Percentiles rank a stretch among this genome's conserved stretches.
These are phyloP conservation scores for Pythium angustatum DNA, from an alignment of 352 stramenopile genomes.

Conservation along the genomic window DNA sequence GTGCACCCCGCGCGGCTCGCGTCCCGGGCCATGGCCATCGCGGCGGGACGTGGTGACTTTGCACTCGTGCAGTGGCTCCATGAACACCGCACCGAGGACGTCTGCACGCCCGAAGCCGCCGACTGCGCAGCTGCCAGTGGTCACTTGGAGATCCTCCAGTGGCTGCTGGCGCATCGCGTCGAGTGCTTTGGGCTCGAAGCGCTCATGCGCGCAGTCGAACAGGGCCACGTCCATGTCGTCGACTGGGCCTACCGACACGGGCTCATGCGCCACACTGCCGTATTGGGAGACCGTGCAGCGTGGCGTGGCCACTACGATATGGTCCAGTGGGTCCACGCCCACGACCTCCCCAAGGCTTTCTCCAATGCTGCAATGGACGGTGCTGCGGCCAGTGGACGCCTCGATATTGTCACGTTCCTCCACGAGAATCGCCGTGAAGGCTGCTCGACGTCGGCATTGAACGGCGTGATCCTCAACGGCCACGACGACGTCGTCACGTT, in stretches of 20 bases:
- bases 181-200: conserved; percentile 28
- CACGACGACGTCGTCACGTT: conserved; percentile 30
- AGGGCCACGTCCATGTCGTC: conserved; percentile 28
- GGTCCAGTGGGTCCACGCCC: conserved; percentile 29
- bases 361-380: conserved; percentile 26
- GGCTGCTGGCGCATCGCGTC: conserved; percentile 21
- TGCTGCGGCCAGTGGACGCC: conserved; percentile 20
- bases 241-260: conserved; percentile 22
- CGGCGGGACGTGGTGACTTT: conserved; percentile 24
- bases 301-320: conserved; percentile 31
- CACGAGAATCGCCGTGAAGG: conserved; percentile 30
- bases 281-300: conserved; percentile 21
- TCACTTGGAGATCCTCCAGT: conserved; percentile 31
- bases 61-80: conserved; percentile 33
- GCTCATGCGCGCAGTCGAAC: conserved; percentile 25
- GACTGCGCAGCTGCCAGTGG: conserved; percentile 28
- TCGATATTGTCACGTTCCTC: conserved; percentile 31
- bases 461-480: conserved; percentile 27
- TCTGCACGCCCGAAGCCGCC: conserved; percentile 24
- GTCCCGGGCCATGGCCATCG: conserved; percentile 23
- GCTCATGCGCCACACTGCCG: conserved; percentile 18
- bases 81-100: conserved; percentile 23
- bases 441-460: conserved; percentile 24
- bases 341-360: conserved; percentile 24
- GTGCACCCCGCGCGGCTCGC: conserved; percentile 21